phyloP scores from a whole-genome alignment of 164 flowering plant species.

The Vitis riparia region DNA sequence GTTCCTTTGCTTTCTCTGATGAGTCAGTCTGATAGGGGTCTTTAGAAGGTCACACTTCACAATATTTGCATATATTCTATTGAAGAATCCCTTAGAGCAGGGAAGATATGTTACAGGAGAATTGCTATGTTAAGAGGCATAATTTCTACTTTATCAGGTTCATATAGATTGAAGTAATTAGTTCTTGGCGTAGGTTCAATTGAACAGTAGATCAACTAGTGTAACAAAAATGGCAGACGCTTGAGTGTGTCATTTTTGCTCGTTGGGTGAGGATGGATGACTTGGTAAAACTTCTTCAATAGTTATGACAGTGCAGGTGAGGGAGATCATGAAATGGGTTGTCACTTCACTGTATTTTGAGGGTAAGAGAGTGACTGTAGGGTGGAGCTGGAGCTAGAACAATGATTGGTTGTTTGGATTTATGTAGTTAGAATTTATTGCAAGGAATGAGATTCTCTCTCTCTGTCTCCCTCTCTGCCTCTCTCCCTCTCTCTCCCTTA shows the following conservation, averaged over 20 bases:
- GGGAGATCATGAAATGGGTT: background rate
- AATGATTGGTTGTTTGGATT: slow-evolving; percentile 26
- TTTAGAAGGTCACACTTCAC: too few species aligned
- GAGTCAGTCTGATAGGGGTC: slow-evolving; percentile 37
- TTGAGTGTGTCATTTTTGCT: background rate
- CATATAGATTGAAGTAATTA: slow-evolving; percentile 3
- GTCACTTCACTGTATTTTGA: slow-evolving; percentile 14
- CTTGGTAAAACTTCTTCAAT: too few species aligned
- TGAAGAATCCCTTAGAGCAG: slow-evolving; percentile 11
- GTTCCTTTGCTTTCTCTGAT: slow-evolving; percentile 81
- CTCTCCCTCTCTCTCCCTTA: background rate
- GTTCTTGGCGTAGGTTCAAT: background rate
- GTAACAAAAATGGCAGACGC: background rate
- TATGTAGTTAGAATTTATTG: slow-evolving; percentile 25
- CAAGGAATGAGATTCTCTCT: slow-evolving; percentile 22
- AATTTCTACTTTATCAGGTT: background rate
- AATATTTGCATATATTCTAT: slow-evolving; percentile 1
- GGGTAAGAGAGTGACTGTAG: slow-evolving; percentile 3
- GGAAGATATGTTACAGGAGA: background rate
- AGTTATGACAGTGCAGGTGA: background rate
- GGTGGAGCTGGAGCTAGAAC: slow-evolving; percentile 12
- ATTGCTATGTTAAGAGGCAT: background rate
- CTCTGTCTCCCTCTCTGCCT: slow-evolving; percentile 17
- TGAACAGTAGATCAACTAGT: background rate
- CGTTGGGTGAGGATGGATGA: too few species aligned